Conservation (phyloP, 1,284 basidiomycete genomes). For the Cronartium quercuum region DNA sequence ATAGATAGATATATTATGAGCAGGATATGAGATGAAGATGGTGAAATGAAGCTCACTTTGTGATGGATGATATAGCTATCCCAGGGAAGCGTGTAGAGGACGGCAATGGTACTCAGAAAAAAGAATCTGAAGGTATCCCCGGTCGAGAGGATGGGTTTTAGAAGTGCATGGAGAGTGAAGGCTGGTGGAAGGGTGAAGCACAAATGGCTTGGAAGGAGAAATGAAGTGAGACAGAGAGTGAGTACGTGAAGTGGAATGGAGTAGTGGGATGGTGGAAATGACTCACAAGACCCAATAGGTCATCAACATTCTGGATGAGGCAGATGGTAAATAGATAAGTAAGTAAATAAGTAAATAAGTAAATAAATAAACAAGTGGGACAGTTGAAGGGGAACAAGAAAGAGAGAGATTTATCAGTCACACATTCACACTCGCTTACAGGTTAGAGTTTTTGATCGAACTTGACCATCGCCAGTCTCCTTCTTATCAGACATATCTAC, state of each 20-base stretch:
- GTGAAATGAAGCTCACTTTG: conserved; percentile 10
- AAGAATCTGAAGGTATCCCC: conserved; percentile 12
- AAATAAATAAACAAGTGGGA: too few relatives aligned
- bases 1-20: neutral
- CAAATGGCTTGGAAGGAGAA: conserved; percentile 6
- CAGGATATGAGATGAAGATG: neutral
- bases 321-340: too few relatives aligned
- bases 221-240: too few relatives aligned
- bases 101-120: conserved; percentile 7
- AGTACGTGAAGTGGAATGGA: too few relatives aligned
- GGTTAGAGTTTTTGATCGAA: too few relatives aligned
- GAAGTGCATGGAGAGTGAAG: neutral
- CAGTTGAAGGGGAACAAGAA: too few relatives aligned
- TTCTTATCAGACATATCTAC: too few relatives aligned
- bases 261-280: neutral
- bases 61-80: conserved; percentile 36
- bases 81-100: conserved; percentile 26
- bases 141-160: conserved; percentile 15
- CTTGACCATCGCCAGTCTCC: too few relatives aligned
- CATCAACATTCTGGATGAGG: neutral
- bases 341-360: too few relatives aligned
- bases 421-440: too few relatives aligned
- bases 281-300: neutral
- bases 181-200: conserved; percentile 27
- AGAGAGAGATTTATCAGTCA: too few relatives aligned